These are phyloP conservation scores for Paramarasmius palmivorus DNA, from an alignment of 1,284 basidiomycete species.

Conservation along the genomic window DNA sequence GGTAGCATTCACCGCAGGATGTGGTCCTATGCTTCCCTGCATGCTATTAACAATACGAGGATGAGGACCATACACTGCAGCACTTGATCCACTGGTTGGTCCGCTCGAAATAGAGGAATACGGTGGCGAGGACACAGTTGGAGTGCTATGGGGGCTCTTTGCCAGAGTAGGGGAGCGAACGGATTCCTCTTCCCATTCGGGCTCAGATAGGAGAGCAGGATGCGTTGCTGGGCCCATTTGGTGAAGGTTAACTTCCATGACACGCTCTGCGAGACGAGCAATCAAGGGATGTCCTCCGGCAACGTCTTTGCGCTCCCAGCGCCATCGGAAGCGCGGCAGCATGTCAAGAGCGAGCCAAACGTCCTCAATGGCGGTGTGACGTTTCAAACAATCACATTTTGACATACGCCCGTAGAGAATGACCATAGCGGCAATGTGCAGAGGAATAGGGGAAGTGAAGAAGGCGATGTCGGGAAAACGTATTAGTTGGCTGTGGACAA, in stretches of 20 bases:
- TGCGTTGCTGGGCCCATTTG: constrained; percentile 56
- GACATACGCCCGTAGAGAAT: constrained; percentile 83
- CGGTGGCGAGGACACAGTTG: constrained; percentile 30
- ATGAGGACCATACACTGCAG: constrained; percentile 36
- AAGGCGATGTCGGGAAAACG: constrained; percentile 80
- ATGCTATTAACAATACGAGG: constrained; percentile 33
- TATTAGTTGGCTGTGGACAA: constrained; percentile 78
- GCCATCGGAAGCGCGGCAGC: constrained; percentile 83
- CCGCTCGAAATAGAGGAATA: constrained; percentile 23
- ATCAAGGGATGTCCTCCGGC: constrained; percentile 80
- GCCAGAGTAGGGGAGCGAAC: constrained; percentile 26
- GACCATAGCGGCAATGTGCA: constrained; percentile 86
- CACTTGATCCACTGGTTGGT: constrained; percentile 19
- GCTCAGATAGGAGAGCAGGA: constrained; percentile 62
- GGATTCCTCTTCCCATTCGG: constrained; percentile 64
- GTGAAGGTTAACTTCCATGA: constrained; percentile 67
- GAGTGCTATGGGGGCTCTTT: constrained; percentile 46
- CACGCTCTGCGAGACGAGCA: constrained; percentile 73
- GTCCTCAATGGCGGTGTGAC: constrained; percentile 69
- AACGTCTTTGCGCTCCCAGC: constrained; percentile 80
- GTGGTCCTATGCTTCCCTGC: constrained; percentile 32
- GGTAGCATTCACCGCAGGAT: constrained; percentile 14
- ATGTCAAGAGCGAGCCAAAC: constrained; percentile 82
- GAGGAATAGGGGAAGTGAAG: constrained; percentile 81
- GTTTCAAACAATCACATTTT: constrained; percentile 62